A percentile compares a stretch with the other conserved stretches of the same genome.
Conservation (phyloP, 148 eudicot species). For the Gaultheria prostrata region DNA sequence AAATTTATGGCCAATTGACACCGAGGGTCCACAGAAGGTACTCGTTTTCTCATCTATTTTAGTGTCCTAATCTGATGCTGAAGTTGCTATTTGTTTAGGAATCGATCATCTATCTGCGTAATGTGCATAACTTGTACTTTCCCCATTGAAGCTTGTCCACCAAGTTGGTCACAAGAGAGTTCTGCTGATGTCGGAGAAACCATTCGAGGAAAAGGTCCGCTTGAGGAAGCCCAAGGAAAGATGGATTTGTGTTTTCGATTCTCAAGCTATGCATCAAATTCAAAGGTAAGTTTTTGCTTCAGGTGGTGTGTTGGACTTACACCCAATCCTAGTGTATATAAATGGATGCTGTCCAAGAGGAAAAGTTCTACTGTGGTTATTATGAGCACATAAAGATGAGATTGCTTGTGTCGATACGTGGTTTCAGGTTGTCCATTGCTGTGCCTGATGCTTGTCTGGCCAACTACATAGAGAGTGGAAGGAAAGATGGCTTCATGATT, state of each 20-base stretch:
- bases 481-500: conserved; percentile 60
- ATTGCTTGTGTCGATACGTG: conserved; percentile 2
- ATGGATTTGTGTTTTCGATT: conserved; percentile 72
- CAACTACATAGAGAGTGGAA: conserved; percentile 66
- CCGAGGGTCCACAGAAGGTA: conserved; percentile 83
- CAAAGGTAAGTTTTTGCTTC: conserved; percentile 46
- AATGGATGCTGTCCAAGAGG: no score
- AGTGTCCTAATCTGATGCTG: not conserved
- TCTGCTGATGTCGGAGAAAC: conserved; percentile 51
- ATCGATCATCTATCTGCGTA: no score
- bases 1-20: conserved; percentile 56
- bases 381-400: not conserved
- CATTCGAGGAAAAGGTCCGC: conserved; percentile 65
- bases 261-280: conserved; percentile 77
- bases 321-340: no score
- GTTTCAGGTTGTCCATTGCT: conserved; percentile 63
- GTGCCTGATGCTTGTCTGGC: conserved; percentile 56
- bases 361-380: no score
- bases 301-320: no score
- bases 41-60: not conserved
- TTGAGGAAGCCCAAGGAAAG: conserved; percentile 72
- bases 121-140: no score
- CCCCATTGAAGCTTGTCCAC: conserved; percentile 39
- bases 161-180: conserved; percentile 79
- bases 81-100: conserved; percentile 1